Base-by-base conservation (phyloP, 2,329 filamentous ascomycete species). In the Gnomoniopsis sp. region DNA sequence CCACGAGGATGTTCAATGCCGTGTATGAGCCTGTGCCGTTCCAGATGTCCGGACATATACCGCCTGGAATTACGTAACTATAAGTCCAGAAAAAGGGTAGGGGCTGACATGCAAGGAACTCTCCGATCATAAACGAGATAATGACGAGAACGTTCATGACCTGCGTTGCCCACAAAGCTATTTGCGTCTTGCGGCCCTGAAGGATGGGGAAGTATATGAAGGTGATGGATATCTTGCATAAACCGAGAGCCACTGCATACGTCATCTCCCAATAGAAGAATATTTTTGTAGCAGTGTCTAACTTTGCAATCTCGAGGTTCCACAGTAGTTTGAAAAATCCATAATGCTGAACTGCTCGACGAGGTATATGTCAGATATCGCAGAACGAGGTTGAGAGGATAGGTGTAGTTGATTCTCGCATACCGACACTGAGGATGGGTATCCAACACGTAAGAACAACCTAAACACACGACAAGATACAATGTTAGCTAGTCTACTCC, bases 191-290 rank as follows among this genome's bases (percentile, higher is more conserved):
- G 19, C 21, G 17, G 1, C 51, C 49, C 2, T 49, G 34, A 17
- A 57, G 51, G 7, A 57, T 19, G 17, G 48, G 49, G 21, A 57
- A 50, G n/a, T 47, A 57, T 3, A 57, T 15, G 36, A 52, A 52
- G 4, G 26, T 36, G 8, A 57, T 47, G 14, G 49, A 52, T 3
- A 53, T 53, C 19, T 57, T 57, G 21, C 36, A 52, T 12, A 30
- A 19, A 6, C 55, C 55, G 19, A 57, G 33, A 2, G 55, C 44
- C n/a, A 53, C 26, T 0, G 36, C 19, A 12, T 52, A 57, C 0
- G 52, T 19, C 10, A 57, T n/a, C 14, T 46, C 38, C 38, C 46
- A 52, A n/a, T 38, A 17, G 21, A 57, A 57, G 6, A 52, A 57
- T 6, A 52, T 47, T 10, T 52, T 53, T 3, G 55, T 57, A 15